phyloP scores from a whole-genome alignment of 495 filamentous ascomycete species.

The Lophiotrema nucula region DNA sequence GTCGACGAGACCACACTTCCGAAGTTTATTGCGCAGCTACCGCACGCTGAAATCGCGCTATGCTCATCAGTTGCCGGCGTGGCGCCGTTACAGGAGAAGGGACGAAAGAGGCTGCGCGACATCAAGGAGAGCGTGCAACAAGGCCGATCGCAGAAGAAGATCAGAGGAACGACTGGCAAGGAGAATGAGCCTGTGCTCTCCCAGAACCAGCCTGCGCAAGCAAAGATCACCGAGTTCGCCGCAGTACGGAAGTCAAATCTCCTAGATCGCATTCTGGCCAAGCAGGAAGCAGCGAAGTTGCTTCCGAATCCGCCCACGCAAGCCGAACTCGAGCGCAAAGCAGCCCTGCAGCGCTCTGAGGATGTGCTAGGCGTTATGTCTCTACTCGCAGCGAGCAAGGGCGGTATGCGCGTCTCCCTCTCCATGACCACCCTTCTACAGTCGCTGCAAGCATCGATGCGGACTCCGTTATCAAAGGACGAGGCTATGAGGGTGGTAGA shows the following conservation, averaged over 20 bases:
- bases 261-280: constrained; percentile 63
- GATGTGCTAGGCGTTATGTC: constrained; percentile 60
- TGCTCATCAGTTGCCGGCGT: constrained; percentile 49
- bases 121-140: constrained; percentile 28
- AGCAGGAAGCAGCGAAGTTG: constrained; percentile 50
- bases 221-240: constrained; percentile 33
- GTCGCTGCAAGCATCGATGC: constrained; percentile 59
- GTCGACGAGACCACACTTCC: constrained; percentile 12
- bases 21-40: constrained; percentile 54
- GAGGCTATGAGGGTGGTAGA: constrained; percentile 58
- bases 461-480: constrained; percentile 59
- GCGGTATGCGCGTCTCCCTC: constrained; percentile 51
- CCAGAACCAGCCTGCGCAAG: constrained; percentile 19
- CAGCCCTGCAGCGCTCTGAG: constrained; percentile 59
- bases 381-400: constrained; percentile 47
- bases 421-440: constrained; percentile 59
- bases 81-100: constrained; percentile 49
- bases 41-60: constrained; percentile 52
- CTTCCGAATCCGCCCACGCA: constrained; percentile 43
- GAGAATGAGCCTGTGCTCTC: constrained; percentile 40
- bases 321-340: constrained; percentile 53
- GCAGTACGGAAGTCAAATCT: constrained; percentile 42
- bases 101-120: constrained; percentile 61
- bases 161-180: constrained; percentile 42
- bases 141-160: constrained; percentile 23